phyloP scores from a whole-genome alignment of 768 basidiomycete genomes.

The Suillus subluteus region DNA sequence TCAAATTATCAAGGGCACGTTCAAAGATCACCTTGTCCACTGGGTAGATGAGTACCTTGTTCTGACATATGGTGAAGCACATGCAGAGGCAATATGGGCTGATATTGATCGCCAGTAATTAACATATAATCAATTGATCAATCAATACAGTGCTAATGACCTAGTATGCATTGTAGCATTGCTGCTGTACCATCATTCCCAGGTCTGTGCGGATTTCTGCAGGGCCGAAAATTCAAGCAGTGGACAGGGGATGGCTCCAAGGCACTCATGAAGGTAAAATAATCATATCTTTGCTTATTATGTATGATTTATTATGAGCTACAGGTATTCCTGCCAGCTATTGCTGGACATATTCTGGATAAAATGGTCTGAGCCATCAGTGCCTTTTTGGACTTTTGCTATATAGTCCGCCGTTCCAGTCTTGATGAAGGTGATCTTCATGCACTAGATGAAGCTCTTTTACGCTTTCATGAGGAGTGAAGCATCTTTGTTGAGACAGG shows the following conservation, averaged over 20 bases:
- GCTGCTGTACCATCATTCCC: constrained; percentile 32
- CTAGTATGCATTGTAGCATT: constrained; percentile 21
- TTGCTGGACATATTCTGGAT: constrained; percentile 34
- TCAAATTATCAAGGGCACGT: constrained; percentile 46
- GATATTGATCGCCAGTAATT: constrained; percentile 24
- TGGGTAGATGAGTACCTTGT: constrained; percentile 40
- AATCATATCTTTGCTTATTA: not conserved
- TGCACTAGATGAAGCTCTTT: constrained; percentile 10
- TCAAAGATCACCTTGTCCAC: constrained; percentile 44
- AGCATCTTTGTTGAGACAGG: constrained; percentile 18
- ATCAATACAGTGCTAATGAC: constrained; percentile 8
- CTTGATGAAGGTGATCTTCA: constrained; percentile 17
- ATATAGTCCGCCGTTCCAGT: constrained; percentile 19
- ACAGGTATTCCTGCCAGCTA: constrained; percentile 36
- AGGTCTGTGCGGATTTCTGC: constrained; percentile 32
- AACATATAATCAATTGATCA: too few relatives aligned
- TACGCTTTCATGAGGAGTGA: constrained; percentile 7
- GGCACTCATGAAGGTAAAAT: constrained; percentile 32
- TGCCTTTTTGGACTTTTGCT: constrained; percentile 36
- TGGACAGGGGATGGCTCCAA: constrained; percentile 45
- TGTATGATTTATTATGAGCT: not conserved
- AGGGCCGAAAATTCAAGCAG: constrained; percentile 38
- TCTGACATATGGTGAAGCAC: constrained; percentile 18
- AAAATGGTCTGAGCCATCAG: constrained; percentile 29
- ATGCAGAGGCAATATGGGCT: constrained; percentile 33